Percentiles rank a stretch among this genome's conserved stretches.
phyloP scores from a whole-genome alignment of 768 basidiomycete genomes.

The Strobilomyces echinocephalus region DNA sequence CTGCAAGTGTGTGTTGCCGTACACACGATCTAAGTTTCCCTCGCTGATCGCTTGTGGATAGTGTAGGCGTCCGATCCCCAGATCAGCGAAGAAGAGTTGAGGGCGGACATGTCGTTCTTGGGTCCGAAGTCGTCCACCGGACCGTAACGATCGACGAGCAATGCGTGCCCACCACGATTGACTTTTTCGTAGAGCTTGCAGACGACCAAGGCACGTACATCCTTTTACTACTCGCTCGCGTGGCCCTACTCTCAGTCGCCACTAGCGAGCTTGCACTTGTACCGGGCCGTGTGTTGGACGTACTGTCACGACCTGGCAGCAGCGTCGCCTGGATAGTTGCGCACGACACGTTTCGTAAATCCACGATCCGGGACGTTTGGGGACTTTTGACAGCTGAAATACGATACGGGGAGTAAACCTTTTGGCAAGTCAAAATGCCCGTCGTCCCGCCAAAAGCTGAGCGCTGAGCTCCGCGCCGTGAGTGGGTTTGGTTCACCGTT shows the following conservation, averaged over 20 bases:
- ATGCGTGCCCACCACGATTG: conserved; percentile 4
- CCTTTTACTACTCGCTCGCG: not conserved
- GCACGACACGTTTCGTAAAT: conserved; percentile 3
- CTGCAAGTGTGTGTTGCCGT: conserved; percentile 8
- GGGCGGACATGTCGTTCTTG: not conserved
- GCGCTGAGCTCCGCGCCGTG: too few species aligned
- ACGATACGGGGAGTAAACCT: conserved; percentile 4
- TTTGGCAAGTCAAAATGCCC: too few species aligned
- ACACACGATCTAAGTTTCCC: too few species aligned
- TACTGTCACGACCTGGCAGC: not conserved
- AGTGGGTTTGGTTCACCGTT: too few species aligned
- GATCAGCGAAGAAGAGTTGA: conserved; percentile 8
- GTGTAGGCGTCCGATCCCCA: not conserved
- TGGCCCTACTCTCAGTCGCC: not conserved
- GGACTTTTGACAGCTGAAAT: conserved; percentile 17
- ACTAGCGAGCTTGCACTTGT: not conserved
- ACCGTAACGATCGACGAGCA: conserved; percentile 10
- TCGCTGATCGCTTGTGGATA: not conserved
- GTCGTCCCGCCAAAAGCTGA: too few species aligned
- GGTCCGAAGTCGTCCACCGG: conserved; percentile 10
- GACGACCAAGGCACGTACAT: conserved; percentile 2
- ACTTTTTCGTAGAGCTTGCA: conserved; percentile 16
- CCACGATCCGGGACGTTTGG: conserved; percentile 24
- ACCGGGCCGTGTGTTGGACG: conserved; percentile 7
- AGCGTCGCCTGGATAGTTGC: not conserved